A percentile compares a stretch with the other conserved stretches of the same genome.
phyloP scores from a whole-genome alignment of 179 eudicot species.

The Silene vulgaris region DNA sequence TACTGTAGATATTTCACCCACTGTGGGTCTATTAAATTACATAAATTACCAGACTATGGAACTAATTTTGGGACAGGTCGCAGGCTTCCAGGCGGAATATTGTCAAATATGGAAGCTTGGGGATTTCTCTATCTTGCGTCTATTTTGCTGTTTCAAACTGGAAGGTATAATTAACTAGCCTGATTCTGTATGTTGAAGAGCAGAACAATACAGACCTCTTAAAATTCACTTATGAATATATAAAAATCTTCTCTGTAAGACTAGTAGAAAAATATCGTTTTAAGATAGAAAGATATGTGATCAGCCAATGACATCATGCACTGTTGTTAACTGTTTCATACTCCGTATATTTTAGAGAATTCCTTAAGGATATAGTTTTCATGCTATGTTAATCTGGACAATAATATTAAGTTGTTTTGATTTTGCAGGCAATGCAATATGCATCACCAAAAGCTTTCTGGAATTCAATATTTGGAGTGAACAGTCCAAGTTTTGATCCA shows the following conservation, averaged over 20 bases:
- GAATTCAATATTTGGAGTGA: conserved; percentile 68
- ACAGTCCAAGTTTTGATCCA: conserved; percentile 45
- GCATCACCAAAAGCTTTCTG: conserved; percentile 93
- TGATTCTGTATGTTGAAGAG: neutral
- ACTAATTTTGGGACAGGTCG: conserved; percentile 67
- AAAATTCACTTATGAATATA: neutral
- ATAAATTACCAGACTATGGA: conserved; percentile 28
- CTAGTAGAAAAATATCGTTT: neutral
- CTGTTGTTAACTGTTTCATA: conserved; percentile 6
- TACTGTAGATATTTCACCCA: neutral
- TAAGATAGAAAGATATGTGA: neutral
- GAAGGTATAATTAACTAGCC: conserved; percentile 54
- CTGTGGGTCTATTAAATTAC: conserved; percentile 12
- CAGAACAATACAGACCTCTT: neutral
- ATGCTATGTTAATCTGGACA: conserved; percentile 31
- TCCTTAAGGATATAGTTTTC: conserved; percentile 7
- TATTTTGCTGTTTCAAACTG: conserved; percentile 57
- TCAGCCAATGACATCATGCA: conserved; percentile 13
- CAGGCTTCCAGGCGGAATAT: conserved; percentile 86
- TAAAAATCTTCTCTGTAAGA: conserved; percentile 1
- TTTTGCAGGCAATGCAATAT: conserved; percentile 96
- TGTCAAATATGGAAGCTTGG: conserved; percentile 86
- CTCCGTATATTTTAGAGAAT: neutral
- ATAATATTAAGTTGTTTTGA: conserved; percentile 42
- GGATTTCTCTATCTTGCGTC: conserved; percentile 70